phyloP scores from a whole-genome alignment of 352 stramenopile genomes.

The Phytophthora chlamydospora region DNA sequence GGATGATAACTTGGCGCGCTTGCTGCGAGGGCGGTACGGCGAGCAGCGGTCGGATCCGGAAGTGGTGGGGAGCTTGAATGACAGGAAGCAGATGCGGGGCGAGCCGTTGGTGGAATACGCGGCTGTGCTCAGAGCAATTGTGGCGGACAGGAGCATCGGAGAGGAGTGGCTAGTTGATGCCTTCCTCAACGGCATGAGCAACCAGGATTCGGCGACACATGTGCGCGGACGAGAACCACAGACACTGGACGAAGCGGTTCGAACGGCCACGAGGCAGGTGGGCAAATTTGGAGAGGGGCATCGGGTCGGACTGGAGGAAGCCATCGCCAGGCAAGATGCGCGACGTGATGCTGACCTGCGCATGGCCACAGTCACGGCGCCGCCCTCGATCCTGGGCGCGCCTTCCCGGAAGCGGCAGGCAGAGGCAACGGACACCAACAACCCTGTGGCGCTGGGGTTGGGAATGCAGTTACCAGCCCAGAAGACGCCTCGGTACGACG shows the following conservation, averaged over 20 bases:
- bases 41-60: background rate
- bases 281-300: constrained; percentile 6
- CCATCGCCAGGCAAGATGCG: background rate
- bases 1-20: background rate
- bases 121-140: background rate
- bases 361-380: too few species aligned
- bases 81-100: background rate
- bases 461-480: too few species aligned
- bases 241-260: background rate
- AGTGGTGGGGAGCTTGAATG: background rate
- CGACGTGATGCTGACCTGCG: too few species aligned
- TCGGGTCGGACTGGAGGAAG: background rate
- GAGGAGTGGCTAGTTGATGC: constrained; percentile 5
- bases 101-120: constrained; percentile 8
- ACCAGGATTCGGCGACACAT: background rate
- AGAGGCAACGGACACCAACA: too few species aligned
- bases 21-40: background rate
- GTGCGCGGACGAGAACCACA: background rate
- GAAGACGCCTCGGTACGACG: too few species aligned
- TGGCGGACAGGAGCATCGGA: background rate
- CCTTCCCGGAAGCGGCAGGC: too few species aligned
- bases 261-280: background rate
- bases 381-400: too few species aligned
- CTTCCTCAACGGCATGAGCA: background rate
- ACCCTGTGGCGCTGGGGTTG: too few species aligned